Evolutionary conservation across 2,329 filamentous ascomycete genomes (phyloP).

Genomic region (Alternaria gansuensis): DNA sequence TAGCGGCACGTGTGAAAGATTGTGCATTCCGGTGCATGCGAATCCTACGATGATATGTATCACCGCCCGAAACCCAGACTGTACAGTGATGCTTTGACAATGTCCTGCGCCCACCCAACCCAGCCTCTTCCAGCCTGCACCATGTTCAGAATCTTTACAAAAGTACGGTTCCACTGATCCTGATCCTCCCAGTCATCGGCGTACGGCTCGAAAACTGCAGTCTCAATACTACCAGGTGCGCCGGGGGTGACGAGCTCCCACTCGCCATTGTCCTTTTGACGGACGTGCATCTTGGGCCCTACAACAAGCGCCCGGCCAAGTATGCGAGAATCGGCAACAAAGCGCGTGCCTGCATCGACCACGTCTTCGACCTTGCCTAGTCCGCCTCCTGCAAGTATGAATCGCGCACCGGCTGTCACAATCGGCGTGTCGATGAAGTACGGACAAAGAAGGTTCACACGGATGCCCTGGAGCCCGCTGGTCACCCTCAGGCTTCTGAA

Average conservation of each 20-base stretch:
- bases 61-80: slow-evolving; percentile 32
- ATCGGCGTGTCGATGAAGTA: slow-evolving; percentile 74
- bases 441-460: slow-evolving; percentile 72
- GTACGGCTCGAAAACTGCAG: slow-evolving; percentile 68
- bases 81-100: slow-evolving; percentile 46
- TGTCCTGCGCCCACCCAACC: slow-evolving; percentile 59
- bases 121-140: slow-evolving; percentile 63
- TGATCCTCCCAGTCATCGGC: slow-evolving; percentile 66
- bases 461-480: slow-evolving; percentile 61
- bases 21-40: background rate
- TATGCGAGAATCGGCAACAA: slow-evolving; percentile 67
- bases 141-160: slow-evolving; percentile 64
- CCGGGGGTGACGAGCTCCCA: slow-evolving; percentile 42
- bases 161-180: slow-evolving; percentile 65
- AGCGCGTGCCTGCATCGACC: slow-evolving; percentile 68
- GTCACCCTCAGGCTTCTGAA: slow-evolving; percentile 67
- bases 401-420: slow-evolving; percentile 57
- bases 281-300: slow-evolving; percentile 64
- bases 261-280: slow-evolving; percentile 52
- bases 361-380: slow-evolving; percentile 67
- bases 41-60: background rate
- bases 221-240: slow-evolving; percentile 48
- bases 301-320: slow-evolving; percentile 66
- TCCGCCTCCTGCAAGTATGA: slow-evolving; percentile 66
- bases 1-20: background rate